Conservation (phyloP, 768 basidiomycete genomes). For the Auriculariales sp. region DNA sequence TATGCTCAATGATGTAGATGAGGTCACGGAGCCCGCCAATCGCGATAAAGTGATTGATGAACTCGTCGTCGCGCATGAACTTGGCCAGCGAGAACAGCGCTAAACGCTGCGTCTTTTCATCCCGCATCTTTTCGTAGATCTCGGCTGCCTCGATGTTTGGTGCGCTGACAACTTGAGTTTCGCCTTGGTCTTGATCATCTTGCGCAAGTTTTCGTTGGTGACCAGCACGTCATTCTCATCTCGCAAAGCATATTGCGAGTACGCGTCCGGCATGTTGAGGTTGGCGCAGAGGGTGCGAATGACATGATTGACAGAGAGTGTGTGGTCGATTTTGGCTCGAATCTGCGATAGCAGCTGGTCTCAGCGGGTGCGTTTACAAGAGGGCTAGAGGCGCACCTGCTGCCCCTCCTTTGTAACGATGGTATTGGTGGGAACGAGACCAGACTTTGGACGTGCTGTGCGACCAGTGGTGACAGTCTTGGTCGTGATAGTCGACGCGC, state of each 20-base stretch:
- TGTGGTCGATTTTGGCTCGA: constrained; percentile 73
- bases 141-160: constrained; percentile 69
- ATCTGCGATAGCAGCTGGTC: constrained; percentile 28
- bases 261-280: constrained; percentile 61
- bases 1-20: constrained; percentile 47
- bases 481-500: constrained; percentile 3
- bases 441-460: constrained; percentile 9
- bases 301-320: constrained; percentile 72
- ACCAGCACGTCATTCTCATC: constrained; percentile 76
- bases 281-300: constrained; percentile 70
- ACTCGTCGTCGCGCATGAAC: constrained; percentile 71
- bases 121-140: constrained; percentile 56
- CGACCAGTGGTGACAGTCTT: constrained; percentile 4
- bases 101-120: constrained; percentile 46
- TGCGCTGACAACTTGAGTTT: constrained; percentile 73
- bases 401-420: constrained; percentile 61
- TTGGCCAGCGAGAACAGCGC: constrained; percentile 70
- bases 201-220: constrained; percentile 73
- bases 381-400: constrained; percentile 8
- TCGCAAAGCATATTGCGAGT: constrained; percentile 59
- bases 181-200: constrained; percentile 64
- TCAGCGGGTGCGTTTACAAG: no score
- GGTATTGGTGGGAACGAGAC: constrained; percentile 68
- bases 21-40: constrained; percentile 59
- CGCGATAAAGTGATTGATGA: constrained; percentile 62